Evolutionary conservation across 768 basidiomycete genomes (phyloP).

Genomic region (Strobilomyces confusus): DNA sequence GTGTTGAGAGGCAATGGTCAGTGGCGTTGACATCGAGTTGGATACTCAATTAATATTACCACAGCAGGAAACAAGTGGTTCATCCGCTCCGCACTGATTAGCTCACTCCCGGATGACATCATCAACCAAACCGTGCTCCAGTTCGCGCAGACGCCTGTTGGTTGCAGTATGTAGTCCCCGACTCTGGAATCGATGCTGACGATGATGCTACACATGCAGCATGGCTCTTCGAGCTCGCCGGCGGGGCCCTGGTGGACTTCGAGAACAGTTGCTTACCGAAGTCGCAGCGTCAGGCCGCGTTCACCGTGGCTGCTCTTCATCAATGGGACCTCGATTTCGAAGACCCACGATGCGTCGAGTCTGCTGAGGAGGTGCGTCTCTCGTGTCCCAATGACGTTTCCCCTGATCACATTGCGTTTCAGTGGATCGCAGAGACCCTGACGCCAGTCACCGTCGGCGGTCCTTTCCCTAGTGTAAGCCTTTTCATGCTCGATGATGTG

Average conservation of each 20-base stretch:
- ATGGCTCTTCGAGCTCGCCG: slow-evolving; percentile 90
- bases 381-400: not conserved
- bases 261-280: slow-evolving; percentile 74
- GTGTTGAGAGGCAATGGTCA: slow-evolving; percentile 76
- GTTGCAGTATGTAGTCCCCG: slow-evolving; percentile 68
- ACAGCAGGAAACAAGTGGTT: slow-evolving; percentile 85
- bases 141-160: slow-evolving; percentile 81
- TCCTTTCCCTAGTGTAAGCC: slow-evolving; percentile 76
- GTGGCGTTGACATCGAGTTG: not conserved
- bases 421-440: slow-evolving; percentile 82
- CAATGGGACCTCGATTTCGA: slow-evolving; percentile 87
- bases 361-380: slow-evolving; percentile 70
- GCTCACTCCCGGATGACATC: slow-evolving; percentile 81
- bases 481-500: slow-evolving; percentile 15
- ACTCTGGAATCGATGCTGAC: slow-evolving; percentile 1
- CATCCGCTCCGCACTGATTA: slow-evolving; percentile 81
- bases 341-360: slow-evolving; percentile 74
- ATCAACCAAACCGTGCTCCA: slow-evolving; percentile 78
- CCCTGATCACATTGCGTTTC: slow-evolving; percentile 9
- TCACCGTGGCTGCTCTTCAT: slow-evolving; percentile 86
- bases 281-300: slow-evolving; percentile 72
- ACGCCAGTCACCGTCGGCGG: slow-evolving; percentile 72
- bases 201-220: slow-evolving; percentile 40
- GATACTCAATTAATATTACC: not conserved
- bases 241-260: slow-evolving; percentile 71